Evolutionary conservation across 805 yeast species (phyloP), one percentile per base, ranked within the genome.

Genomic region (Kregervanrija pseudodelftensis): DNA sequence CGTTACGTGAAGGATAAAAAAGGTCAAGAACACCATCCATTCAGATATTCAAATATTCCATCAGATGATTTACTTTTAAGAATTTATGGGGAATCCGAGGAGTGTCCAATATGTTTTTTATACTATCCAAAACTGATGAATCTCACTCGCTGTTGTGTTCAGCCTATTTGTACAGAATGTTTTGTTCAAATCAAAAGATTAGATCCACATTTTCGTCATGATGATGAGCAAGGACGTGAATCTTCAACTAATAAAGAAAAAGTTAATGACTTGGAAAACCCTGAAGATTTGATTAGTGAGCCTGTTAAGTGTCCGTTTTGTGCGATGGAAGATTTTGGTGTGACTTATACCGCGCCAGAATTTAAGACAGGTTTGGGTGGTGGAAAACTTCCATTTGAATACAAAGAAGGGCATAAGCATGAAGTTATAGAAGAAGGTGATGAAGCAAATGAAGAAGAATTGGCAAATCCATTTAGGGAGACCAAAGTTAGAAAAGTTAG

Each of bases 171-270:
- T 65, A 76, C 96, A 2, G 98, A 91, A 65, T 91, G 99, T 60
- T 93, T 91, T 74, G 97, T 91, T 10, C 97, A 91, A 63, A 89
- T 91, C 60, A 88, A 86, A 62, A 74, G 99, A 42, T 67, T 80
- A 32, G 95, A 87, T 10, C 98, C 99, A 0, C 98, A 91, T 65
- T 87, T 89, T 32, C 96, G 96, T 1, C 95, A 88, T 58, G 91
- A 82, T 51, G 79, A 74, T 41, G 49, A 45, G 11, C 17, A 44
- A 15, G 45, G 48, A 3, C 48, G 57, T 28, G 58, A 58, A 3
- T 45, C 43, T 11, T 39, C 48, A 14, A 63, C 64, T 11, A 32
- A 35, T 16, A 16, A 38, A 8, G 44, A 40, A 7, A 47, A 44
- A 3, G 12, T 11, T 14, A 13, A 13, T 11, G 12, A 33, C 11